Base-by-base conservation (phyloP, 75 land plant genomes). In the Pseudotsuga menziesii region DNA sequence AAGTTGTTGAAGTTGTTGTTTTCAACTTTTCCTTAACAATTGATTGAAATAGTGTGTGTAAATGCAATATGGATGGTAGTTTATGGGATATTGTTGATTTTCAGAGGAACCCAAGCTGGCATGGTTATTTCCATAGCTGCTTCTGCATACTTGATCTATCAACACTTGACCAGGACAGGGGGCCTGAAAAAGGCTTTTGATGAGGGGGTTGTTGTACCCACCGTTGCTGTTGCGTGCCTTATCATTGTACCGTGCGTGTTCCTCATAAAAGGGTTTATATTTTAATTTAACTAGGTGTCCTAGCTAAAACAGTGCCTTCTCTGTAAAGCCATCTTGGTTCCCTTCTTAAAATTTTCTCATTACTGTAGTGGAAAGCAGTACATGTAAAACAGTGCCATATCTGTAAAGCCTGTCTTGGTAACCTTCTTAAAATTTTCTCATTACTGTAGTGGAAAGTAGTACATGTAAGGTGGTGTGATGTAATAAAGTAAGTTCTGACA, bases 51-150 rank as follows among this genome's bases (percentile, higher is more conserved):
- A n/a, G 32, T 62, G n/a, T 15, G 61, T 61, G 4, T 35, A 27
- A 29, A 16, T 20, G 3, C 17, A 58, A 54, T 56, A n/a, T 59
- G 54, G 12, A 23, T 35, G 17, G 35, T 16, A 25, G 19, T 23
- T 41, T 4, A 61, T 20, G 26, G 39, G 27, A 15, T 67, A 22
- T 13, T 57, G n/a, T 56, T 58, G 26, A 56, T 78, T 23, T 79
- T 44, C 88, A 92, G 93, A 72, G 93, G 87, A 57, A 87, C 82
- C 17, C 88, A 85, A 73, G 84, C 80, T 61, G 89, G 89, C 41
- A 73, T 77, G 26, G 80, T 89, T n/a, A 61, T 89, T 44, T 84
- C 85, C 62, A 58, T 86, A 71, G 79, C 78, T 19, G 76, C 91
- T 58, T 82, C 93, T 4, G 87, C 27, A 26, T 89, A 76, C 80